Base-by-base conservation (phyloP, 2,329 filamentous ascomycete species). In the Emergomyces pasteurianus region DNA sequence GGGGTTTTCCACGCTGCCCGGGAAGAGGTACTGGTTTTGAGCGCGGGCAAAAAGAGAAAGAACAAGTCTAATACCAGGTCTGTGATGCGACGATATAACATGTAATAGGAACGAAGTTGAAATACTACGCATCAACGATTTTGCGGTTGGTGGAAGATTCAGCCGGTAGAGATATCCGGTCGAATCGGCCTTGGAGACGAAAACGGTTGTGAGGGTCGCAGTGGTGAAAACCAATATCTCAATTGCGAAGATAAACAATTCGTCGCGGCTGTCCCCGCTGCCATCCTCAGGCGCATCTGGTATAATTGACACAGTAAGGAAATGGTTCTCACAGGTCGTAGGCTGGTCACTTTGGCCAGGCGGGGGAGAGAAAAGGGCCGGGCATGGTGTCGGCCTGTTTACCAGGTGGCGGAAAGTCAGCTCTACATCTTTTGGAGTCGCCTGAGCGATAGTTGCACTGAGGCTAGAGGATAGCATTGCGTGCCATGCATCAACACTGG, bases 121-220 rank as follows among this genome's bases (percentile, higher is more conserved):
- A 52, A 95, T 82, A 38, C 85, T 80, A 64, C 88, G 85, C 8
- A 77, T 70, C 57, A 96, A 81, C 0, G 90, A 90, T 3, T 89
- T 82, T 80, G 66, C 55, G n/a, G 53, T 82, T 18, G 86, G 82
- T 0, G 89, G 77, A 21, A 68, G 57, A 54, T 82, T 77, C 42
- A 92, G 77, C 1, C 87, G 79, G 65, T 86, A 79, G 10, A 96
- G 77, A 71, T 90, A 95, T 28, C 95, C 94, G 0, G 92, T 96
- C 10, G 94, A 96, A 76, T 99, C 94, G 56, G 94, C 94, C 75
- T 99, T 99, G 64, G 92, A 92, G 28, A 99, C 87, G 72, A 99
- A 99, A 59, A 97, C 82, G 3, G 89, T 96, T 1, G 88, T 95
- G 28, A 90, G 83, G 67, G 83, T 82, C 53, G 83, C 82, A 0